Conservation (phyloP, 202 grass and related monocot genomes). For the Cymbopogon flexuosus region DNA sequence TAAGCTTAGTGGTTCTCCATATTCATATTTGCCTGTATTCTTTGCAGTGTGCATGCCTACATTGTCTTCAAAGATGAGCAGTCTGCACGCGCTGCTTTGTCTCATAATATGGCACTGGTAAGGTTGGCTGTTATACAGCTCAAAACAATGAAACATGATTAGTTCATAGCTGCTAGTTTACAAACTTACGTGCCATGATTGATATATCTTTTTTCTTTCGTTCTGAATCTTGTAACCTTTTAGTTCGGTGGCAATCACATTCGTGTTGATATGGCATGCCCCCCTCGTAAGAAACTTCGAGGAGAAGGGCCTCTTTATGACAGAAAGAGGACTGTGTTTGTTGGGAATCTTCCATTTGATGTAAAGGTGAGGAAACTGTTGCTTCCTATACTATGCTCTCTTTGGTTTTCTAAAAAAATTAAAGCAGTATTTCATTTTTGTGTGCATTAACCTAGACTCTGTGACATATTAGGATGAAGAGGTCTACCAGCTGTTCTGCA, state of each 20-base stretch:
- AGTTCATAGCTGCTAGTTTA: not conserved
- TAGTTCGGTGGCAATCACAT: constrained; percentile 94
- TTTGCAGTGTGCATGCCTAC: constrained; percentile 90
- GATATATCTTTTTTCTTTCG: not conserved
- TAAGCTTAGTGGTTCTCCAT: not conserved
- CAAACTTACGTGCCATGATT: not conserved
- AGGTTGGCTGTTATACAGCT: not conserved
- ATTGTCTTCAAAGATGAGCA: constrained; percentile 90
- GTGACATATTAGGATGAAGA: constrained; percentile 80
- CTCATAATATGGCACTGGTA: constrained; percentile 87
- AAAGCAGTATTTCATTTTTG: not conserved
- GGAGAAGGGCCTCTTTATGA: constrained; percentile 83
- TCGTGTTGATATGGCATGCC: constrained; percentile 81
- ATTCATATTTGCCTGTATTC: not conserved
- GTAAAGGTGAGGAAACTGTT: constrained; percentile 56
- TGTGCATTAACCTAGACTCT: constrained; percentile 16
- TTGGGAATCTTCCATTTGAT: constrained; percentile 95
- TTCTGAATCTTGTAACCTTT: constrained; percentile 31
- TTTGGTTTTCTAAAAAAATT: not conserved
- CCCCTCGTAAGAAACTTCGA: constrained; percentile 78
- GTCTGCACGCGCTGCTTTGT: constrained; percentile 51
- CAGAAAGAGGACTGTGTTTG: constrained; percentile 85
- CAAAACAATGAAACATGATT: not conserved
- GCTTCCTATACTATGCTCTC: not conserved
- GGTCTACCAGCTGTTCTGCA: constrained; percentile 76